phyloP scores from a whole-genome alignment of 306 rosid genomes.

The Rosa persica region DNA sequence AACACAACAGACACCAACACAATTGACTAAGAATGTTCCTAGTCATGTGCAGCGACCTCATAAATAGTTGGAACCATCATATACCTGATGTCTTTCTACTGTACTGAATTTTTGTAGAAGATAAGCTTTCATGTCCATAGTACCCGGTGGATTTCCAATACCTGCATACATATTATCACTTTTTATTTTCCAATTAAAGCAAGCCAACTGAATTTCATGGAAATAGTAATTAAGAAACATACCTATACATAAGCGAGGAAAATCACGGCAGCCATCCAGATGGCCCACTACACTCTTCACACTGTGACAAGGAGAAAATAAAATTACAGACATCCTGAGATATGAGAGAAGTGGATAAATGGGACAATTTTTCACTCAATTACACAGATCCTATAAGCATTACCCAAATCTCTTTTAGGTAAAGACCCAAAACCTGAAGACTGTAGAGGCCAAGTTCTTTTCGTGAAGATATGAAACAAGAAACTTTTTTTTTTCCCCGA shows the following conservation, averaged over 20 bases:
- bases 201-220: background rate
- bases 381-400: background rate
- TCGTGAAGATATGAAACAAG: background rate
- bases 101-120: conserved; percentile 80
- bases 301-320: conserved; percentile 44
- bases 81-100: conserved; percentile 70
- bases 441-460: background rate
- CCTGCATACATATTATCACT: conserved; percentile 40
- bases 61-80: conserved; percentile 7
- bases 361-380: background rate
- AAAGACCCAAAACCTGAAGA: background rate
- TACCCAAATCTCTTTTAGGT: background rate
- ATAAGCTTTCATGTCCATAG: conserved; percentile 82
- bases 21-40: background rate
- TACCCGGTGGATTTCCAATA: conserved; percentile 84
- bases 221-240: conserved; percentile 25
- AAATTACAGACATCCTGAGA: conserved; percentile 19
- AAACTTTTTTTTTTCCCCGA: background rate
- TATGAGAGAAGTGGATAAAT: background rate
- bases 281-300: conserved; percentile 82
- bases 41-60: background rate
- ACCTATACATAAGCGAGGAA: conserved; percentile 92
- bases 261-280: conserved; percentile 72
- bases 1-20: background rate
- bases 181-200: conserved; percentile 1